These are phyloP conservation scores for Endoconidiophora laricicola DNA, from an alignment of 2,329 filamentous ascomycete species.

Conservation along the genomic window DNA sequence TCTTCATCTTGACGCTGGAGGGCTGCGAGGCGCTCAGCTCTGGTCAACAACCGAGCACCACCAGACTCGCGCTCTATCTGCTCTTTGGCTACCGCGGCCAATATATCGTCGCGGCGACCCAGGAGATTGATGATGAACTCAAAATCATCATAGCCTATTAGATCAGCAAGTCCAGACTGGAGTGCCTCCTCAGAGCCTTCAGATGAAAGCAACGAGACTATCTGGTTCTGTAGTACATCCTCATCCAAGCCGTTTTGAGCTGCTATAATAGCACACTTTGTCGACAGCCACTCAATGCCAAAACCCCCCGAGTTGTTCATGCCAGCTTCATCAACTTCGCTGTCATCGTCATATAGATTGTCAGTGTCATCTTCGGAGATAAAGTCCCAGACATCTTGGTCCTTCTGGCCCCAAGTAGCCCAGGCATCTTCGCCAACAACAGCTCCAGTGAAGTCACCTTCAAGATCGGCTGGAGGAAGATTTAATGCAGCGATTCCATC, in stretches of 20 bases:
- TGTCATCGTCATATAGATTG: conserved; percentile 28
- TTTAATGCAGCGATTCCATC: conserved; percentile 61
- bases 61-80: conserved; percentile 6
- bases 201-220: conserved; percentile 56
- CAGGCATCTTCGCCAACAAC: conserved; percentile 33
- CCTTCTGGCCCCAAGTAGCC: conserved; percentile 40
- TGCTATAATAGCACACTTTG: conserved; percentile 52
- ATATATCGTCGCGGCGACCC: conserved; percentile 53
- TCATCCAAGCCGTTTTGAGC: conserved; percentile 49
- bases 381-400: conserved; percentile 84
- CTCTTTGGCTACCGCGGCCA: conserved; percentile 24
- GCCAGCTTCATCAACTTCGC: conserved; percentile 18
- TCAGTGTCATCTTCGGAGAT: conserved; percentile 61
- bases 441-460: conserved; percentile 17
- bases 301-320: conserved; percentile 23
- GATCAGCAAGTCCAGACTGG: conserved; percentile 77
- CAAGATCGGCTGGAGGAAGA: conserved; percentile 24
- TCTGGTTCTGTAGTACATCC: conserved; percentile 58
- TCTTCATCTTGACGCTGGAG: conserved; percentile 60
- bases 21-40: conserved; percentile 60
- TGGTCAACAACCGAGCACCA: conserved; percentile 43
- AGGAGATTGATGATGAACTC: conserved; percentile 90
- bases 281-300: conserved; percentile 52
- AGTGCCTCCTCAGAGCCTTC: conserved; percentile 61
- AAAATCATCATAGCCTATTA: conserved; percentile 83